These are phyloP conservation scores for Mycena rebaudengoi DNA, from an alignment of 768 basidiomycete species.

Conservation along the genomic window DNA sequence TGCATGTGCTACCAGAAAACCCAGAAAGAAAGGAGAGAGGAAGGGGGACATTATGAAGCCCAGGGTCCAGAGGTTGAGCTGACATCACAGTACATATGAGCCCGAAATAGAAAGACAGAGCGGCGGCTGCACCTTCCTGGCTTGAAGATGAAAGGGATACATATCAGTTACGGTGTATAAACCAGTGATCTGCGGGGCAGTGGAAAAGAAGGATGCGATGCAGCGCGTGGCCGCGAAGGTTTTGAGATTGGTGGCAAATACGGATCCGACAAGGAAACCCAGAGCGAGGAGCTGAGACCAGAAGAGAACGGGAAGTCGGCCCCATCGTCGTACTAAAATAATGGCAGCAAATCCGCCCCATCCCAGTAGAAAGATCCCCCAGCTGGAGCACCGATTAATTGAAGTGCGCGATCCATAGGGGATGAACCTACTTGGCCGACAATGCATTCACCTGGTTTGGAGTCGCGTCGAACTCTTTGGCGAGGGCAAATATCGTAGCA, in stretches of 20 bases:
- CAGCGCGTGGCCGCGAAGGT: conserved; percentile 52
- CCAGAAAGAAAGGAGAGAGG: conserved; percentile 57
- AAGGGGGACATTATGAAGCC: conserved; percentile 62
- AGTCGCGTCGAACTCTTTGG: conserved; percentile 61
- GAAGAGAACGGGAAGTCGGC: conserved; percentile 68
- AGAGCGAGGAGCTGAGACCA: conserved; percentile 63
- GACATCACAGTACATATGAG: not conserved
- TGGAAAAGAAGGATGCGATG: conserved; percentile 46
- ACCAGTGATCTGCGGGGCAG: conserved; percentile 64
- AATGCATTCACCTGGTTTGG: conserved; percentile 67
- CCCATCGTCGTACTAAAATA: conserved; percentile 59
- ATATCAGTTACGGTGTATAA: conserved; percentile 62
- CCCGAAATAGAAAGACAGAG: not conserved
- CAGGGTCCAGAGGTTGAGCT: conserved; percentile 67
- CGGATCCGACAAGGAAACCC: conserved; percentile 60
- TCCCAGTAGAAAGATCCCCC: conserved; percentile 30
- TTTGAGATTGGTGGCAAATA: conserved; percentile 58
- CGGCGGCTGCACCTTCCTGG: conserved; percentile 52
- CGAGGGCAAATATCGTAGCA: conserved; percentile 67
- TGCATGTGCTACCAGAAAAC: conserved; percentile 55
- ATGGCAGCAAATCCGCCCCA: conserved; percentile 61
- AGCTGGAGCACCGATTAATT: not conserved
- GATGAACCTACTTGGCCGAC: conserved; percentile 57
- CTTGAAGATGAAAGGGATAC: conserved; percentile 68
- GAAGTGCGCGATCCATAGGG: not conserved